These are phyloP conservation scores for Colletotrichum chrysophilum DNA, from an alignment of 2,329 filamentous ascomycete species.

Conservation along the genomic window DNA sequence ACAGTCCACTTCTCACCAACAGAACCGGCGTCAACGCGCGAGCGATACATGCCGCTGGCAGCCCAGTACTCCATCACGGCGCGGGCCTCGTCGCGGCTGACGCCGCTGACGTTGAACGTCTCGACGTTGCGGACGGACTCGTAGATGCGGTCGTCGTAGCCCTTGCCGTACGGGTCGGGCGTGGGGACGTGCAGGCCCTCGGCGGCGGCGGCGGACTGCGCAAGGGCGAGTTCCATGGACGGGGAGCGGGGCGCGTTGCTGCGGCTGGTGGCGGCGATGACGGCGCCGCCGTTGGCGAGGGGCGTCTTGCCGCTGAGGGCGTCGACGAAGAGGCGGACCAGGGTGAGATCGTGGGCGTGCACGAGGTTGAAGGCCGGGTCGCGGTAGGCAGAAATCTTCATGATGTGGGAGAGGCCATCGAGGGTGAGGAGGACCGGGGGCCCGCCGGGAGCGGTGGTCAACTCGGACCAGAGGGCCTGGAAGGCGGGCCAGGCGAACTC, in stretches of 20 bases:
- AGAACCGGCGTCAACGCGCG: slow-evolving; percentile 70
- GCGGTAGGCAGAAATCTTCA: slow-evolving; percentile 79
- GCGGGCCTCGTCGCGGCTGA: slow-evolving; percentile 77
- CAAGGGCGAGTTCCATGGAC: slow-evolving; percentile 72
- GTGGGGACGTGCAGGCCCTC: slow-evolving; percentile 40
- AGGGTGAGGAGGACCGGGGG: slow-evolving; percentile 73
- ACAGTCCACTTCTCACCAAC: slow-evolving; percentile 86
- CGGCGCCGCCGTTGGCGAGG: slow-evolving; percentile 76
- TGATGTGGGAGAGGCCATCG: slow-evolving; percentile 83
- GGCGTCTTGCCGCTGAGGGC: slow-evolving; percentile 66
- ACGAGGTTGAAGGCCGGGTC: slow-evolving; percentile 73
- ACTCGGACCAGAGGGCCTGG: slow-evolving; percentile 80
- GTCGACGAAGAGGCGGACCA: slow-evolving; percentile 77
- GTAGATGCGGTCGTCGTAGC: slow-evolving; percentile 63
- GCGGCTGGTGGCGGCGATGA: slow-evolving; percentile 76
- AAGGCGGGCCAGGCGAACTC: slow-evolving; percentile 84
- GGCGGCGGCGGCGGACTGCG: slow-evolving; percentile 54
- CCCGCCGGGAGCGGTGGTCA: slow-evolving; percentile 56
- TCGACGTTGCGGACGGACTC: slow-evolving; percentile 54
- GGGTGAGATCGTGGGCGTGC: slow-evolving; percentile 83
- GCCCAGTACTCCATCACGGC: slow-evolving; percentile 94
- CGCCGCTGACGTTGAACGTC: slow-evolving; percentile 65
- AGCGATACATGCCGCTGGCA: slow-evolving; percentile 78
- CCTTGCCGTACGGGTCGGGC: slow-evolving; percentile 58
- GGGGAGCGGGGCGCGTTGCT: slow-evolving; percentile 71